These are phyloP conservation scores for Russula brevipes DNA, from an alignment of 768 basidiomycete genomes.

Conservation along the genomic window DNA sequence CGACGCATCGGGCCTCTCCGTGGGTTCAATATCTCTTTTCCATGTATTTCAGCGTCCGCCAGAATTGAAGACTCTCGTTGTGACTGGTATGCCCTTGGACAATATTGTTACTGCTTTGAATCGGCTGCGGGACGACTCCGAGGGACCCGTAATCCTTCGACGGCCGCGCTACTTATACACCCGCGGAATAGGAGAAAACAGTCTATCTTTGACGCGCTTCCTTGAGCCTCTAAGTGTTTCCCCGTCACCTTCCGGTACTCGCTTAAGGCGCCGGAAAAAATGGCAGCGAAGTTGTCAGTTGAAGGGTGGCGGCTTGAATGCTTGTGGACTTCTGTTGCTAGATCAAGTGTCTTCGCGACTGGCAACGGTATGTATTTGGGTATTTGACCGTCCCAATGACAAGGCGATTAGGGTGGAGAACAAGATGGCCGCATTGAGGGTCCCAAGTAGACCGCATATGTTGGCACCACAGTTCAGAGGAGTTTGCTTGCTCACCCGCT, in stretches of 20 bases:
- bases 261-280: no score
- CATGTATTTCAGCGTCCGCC: conserved; percentile 15
- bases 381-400: no score
- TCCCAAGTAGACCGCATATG: not conserved
- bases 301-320: no score
- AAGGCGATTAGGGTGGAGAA: no score
- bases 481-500: no score
- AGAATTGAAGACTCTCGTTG: conserved; percentile 16
- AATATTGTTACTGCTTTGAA: conserved; percentile 17
- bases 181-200: conserved; percentile 17
- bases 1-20: conserved; percentile 1
- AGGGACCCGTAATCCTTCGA: conserved; percentile 2
- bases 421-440: not conserved
- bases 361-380: no score
- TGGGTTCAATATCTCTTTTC: conserved; percentile 15
- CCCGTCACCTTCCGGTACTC: no score
- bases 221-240: not conserved
- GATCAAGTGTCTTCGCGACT: no score
- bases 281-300: no score
- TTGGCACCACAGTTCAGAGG: not conserved
- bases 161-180: conserved; percentile 11
- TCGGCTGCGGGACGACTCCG: conserved; percentile 16
- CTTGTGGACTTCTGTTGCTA: no score
- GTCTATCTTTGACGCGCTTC: conserved; percentile 10
- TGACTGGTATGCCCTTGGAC: conserved; percentile 17